Evolutionary conservation across 192 early-diverging fungal genomes (phyloP).

Genomic region (Coemansia asiatica): DNA sequence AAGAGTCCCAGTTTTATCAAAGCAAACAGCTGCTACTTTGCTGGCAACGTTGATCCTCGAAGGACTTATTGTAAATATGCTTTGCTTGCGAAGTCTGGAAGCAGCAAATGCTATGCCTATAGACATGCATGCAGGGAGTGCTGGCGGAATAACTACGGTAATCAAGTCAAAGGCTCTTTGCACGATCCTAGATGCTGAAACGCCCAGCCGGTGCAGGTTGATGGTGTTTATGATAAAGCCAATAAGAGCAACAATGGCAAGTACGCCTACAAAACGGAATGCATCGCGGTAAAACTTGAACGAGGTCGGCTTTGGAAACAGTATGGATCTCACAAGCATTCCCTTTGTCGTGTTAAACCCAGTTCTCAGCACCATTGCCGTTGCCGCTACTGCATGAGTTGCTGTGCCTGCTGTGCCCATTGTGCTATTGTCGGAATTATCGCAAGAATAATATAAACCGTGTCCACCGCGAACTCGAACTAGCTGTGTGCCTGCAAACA

Average conservation of each 20-base stretch:
- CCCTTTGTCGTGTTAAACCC: conserved; percentile 97
- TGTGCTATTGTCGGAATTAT: not conserved
- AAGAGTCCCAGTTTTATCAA: conserved; percentile 98
- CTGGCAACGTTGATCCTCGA: conserved; percentile 95
- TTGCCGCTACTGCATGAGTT: conserved; percentile 43
- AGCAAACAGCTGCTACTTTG: conserved; percentile 90
- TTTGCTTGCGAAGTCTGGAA: conserved; percentile 66
- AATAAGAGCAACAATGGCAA: conserved; percentile 75
- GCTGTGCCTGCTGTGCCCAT: not conserved
- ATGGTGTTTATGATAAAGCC: conserved; percentile 82
- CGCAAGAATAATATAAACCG: not conserved
- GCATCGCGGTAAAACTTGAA: conserved; percentile 96
- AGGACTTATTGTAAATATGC: conserved; percentile 91
- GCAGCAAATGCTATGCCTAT: conserved; percentile 97
- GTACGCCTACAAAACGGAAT: conserved; percentile 88
- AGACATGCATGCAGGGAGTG: conserved; percentile 93
- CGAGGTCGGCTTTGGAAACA: conserved; percentile 91
- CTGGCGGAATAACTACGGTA: conserved; percentile 94
- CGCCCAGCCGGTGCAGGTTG: conserved; percentile 80
- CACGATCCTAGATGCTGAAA: conserved; percentile 70
- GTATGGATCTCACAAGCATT: conserved; percentile 85
- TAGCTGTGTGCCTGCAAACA: conserved; percentile 92
- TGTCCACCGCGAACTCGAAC: conserved; percentile 65
- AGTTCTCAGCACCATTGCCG: conserved; percentile 85
- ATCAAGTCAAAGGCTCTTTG: conserved; percentile 89